These are phyloP conservation scores for Carallia pectinifolia DNA, from an alignment of 345 rosid genomes.

Conservation along the genomic window DNA sequence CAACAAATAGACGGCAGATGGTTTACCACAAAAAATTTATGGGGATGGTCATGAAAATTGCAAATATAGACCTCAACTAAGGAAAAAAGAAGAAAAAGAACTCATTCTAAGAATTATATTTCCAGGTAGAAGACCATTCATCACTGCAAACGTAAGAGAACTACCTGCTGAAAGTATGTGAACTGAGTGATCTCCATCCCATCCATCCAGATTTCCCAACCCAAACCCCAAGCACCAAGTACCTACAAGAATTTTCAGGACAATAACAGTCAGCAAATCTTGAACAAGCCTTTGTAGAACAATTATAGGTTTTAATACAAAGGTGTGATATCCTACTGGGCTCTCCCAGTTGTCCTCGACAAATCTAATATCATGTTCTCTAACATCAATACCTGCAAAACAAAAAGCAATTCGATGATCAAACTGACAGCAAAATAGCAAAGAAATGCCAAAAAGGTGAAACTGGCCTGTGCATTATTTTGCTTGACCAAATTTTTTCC, in stretches of 20 bases:
- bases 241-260: conserved; percentile 51
- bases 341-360: conserved; percentile 99
- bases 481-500: too few relatives aligned
- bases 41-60: background rate
- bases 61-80: background rate
- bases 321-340: conserved; percentile 58
- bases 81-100: background rate
- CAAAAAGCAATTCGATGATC: conserved; percentile 4
- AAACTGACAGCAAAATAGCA: conserved; percentile 6
- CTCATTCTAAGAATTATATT: background rate
- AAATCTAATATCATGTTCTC: conserved; percentile 82
- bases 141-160: conserved; percentile 10
- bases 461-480: background rate
- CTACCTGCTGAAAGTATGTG: conserved; percentile 98
- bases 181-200: conserved; percentile 99
- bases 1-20: background rate
- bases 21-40: background rate
- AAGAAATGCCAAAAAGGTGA: background rate
- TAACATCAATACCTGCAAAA: conserved; percentile 77
- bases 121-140: background rate
- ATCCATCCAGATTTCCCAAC: conserved; percentile 99
- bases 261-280: background rate
- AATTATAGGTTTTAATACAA: conserved; percentile 6
- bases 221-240: conserved; percentile 99
- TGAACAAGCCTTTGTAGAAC: conserved; percentile 9